These are phyloP conservation scores for Colletotrichum sp. DNA, from an alignment of 2,329 filamentous ascomycete species.

Conservation along the genomic window DNA sequence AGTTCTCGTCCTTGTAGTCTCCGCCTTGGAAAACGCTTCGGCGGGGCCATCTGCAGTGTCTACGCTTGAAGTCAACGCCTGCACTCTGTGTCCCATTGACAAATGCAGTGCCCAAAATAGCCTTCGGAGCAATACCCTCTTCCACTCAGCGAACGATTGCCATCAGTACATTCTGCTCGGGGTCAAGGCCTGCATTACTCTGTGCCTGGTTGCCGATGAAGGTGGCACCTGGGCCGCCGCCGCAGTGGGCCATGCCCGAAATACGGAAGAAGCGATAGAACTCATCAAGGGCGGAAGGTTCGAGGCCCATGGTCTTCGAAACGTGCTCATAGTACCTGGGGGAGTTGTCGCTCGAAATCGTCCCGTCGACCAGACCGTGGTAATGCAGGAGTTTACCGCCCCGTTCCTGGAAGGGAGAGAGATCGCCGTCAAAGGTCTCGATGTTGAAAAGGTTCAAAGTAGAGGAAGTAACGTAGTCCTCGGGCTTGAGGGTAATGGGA, in stretches of 20 bases:
- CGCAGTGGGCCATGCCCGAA: constrained; percentile 37
- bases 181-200: constrained; percentile 27
- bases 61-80: constrained; percentile 31
- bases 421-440: constrained; percentile 44
- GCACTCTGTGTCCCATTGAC: constrained; percentile 27
- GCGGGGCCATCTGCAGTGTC: constrained; percentile 37
- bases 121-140: constrained; percentile 29
- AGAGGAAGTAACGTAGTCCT: constrained; percentile 25
- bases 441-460: constrained; percentile 38
- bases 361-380: constrained; percentile 47
- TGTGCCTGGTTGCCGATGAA: constrained; percentile 29
- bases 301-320: constrained; percentile 43
- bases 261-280: constrained; percentile 38
- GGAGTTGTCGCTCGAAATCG: constrained; percentile 48
- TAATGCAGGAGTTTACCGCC: constrained; percentile 52
- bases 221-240: constrained; percentile 29
- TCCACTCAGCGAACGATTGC: constrained; percentile 34
- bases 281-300: constrained; percentile 33
- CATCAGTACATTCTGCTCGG: constrained; percentile 33
- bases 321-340: constrained; percentile 55
- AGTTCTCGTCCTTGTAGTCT: constrained; percentile 9
- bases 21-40: constrained; percentile 32
- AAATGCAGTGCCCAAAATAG: constrained; percentile 37
- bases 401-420: constrained; percentile 39
- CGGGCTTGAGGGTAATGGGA: constrained; percentile 41